Evolutionary conservation across 2,329 filamentous ascomycete genomes (phyloP), one percentile per base, ranked within the genome.

Genomic region (Lachnellula occidentalis): DNA sequence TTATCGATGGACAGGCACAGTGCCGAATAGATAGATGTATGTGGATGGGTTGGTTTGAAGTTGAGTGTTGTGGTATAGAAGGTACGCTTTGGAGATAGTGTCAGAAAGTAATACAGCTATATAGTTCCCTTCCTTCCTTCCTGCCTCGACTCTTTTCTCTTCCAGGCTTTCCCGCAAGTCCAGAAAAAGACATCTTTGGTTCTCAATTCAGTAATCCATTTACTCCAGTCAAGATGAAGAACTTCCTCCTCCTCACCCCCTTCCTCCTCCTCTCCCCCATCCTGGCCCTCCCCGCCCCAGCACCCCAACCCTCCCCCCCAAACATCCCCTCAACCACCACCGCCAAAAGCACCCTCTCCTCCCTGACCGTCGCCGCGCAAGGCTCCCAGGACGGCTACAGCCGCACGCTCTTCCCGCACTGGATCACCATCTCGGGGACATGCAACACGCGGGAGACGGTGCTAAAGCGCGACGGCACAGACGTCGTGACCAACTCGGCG

Each of bases 361-460:
- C 68, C 27, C 73, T 91, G 50, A 82, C 78, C 0, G 83, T 88
- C 17, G 74, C 76, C 4, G 70, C 78, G 0, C 72, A 78, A 42
- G 78, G 77, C 36, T 76, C 81, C 49, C 76, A 79, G 46, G 73
- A 72, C 56, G 74, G 74, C 19, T 90, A 91, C 71, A 73, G 78
- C 54, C 84, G 88, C 50, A 78, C 81, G 63, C 71, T 85, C 50
- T 92, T 92, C 72, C 85, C 83, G 2, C 82, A 85, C 70, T 91
- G 87, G 87, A 22, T 34, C 61, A 85, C 81, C 31, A 78, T 84
- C 63, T 73, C 71, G 14, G 86, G 85, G 8, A 71, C 72, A 5
- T 94, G 89, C 78, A 85, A 90, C 72, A 87, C 87, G 19, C 76
- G 81, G 51, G 88, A 92, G 66, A 80, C 76, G 2, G 87, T 92